Conservation (phyloP, 495 filamentous ascomycete species). For the Hamigera avellanea region DNA sequence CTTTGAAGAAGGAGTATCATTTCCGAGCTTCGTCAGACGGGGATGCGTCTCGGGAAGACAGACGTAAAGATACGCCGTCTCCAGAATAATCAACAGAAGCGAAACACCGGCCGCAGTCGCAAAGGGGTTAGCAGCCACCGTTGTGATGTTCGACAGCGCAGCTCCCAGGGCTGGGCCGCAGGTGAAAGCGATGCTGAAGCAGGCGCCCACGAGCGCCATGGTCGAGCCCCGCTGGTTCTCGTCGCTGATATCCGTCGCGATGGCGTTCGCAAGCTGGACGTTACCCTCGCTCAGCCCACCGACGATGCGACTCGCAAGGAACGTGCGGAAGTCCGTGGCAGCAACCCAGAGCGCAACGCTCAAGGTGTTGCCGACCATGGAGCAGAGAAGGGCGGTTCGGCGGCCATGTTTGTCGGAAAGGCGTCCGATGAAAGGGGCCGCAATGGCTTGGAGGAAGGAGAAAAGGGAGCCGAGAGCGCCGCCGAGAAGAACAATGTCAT, state of each 20-base stretch:
- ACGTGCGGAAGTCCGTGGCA: constrained; percentile 88
- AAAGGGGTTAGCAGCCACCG: constrained; percentile 82
- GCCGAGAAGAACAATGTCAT: constrained; percentile 93
- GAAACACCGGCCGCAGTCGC: constrained; percentile 80
- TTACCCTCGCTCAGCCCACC: constrained; percentile 95
- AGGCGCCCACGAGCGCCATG: constrained; percentile 91
- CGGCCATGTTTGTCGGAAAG: constrained; percentile 86
- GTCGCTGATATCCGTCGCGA: constrained; percentile 91
- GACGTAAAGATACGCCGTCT: constrained; percentile 82
- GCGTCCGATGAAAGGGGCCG: constrained; percentile 80
- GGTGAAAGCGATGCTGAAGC: constrained; percentile 95
- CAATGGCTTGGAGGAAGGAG: constrained; percentile 85
- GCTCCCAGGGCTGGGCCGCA: constrained; percentile 90
- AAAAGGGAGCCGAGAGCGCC: constrained; percentile 90
- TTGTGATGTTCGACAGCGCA: constrained; percentile 59
- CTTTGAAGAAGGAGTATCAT: constrained; percentile 10
- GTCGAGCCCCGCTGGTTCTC: constrained; percentile 70
- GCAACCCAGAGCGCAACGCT: constrained; percentile 91
- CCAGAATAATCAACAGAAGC: constrained; percentile 65
- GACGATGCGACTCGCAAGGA: constrained; percentile 81
- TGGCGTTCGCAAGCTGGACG: constrained; percentile 91
- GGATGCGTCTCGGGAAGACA: constrained; percentile 85
- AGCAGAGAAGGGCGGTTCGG: constrained; percentile 74
- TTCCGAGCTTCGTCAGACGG: constrained; percentile 20
- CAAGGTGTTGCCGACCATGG: constrained; percentile 89